phyloP scores from a whole-genome alignment of 495 filamentous ascomycete species.

The Penicillium canariense region DNA sequence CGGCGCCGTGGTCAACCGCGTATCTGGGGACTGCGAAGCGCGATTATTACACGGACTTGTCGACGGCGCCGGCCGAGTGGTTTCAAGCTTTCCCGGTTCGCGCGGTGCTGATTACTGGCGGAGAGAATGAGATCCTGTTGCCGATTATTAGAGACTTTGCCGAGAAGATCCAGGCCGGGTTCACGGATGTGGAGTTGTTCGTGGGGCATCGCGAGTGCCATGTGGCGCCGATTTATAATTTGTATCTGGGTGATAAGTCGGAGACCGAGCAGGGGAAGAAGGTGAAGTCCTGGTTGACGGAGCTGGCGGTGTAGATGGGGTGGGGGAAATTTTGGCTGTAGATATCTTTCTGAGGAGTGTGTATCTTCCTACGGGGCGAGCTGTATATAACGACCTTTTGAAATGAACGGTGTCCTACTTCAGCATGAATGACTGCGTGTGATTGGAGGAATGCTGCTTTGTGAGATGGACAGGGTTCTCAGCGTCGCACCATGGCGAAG shows the following conservation, averaged over 20 bases:
- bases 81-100: constrained; percentile 47
- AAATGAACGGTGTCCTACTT: background rate
- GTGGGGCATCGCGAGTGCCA: constrained; percentile 41
- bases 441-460: no score
- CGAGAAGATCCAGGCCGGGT: constrained; percentile 35
- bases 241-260: constrained; percentile 33
- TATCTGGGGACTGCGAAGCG: constrained; percentile 46
- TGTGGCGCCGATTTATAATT: constrained; percentile 44
- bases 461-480: no score
- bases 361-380: no score
- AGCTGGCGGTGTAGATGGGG: constrained; percentile 16
- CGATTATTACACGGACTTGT: constrained; percentile 57
- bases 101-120: constrained; percentile 52
- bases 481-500: no score
- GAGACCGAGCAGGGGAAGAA: constrained; percentile 43
- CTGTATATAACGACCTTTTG: background rate
- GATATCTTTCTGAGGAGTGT: background rate
- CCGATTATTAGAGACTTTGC: constrained; percentile 56
- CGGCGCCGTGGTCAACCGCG: constrained; percentile 44
- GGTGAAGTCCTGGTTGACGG: constrained; percentile 31
- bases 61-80: constrained; percentile 52
- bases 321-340: background rate
- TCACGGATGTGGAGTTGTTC: constrained; percentile 36
- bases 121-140: constrained; percentile 57
- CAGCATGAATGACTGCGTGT: no score